Percentiles rank a stretch among this genome's conserved stretches.
Conservation (phyloP, 345 rosid genomes). For the Melaleuca alternifolia region DNA sequence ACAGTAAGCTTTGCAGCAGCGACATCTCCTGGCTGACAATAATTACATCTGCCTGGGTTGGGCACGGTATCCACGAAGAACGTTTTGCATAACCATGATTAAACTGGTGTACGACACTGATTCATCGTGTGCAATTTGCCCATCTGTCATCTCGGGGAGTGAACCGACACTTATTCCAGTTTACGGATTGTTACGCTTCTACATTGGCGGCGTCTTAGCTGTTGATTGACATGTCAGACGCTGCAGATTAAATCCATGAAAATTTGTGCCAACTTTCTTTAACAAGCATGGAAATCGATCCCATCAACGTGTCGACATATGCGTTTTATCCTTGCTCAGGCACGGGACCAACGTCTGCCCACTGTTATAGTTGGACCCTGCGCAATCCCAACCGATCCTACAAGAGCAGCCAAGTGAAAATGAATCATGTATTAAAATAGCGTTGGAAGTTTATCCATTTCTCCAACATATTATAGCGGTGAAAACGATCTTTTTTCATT, state of each 20-base stretch:
- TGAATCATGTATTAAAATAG: not conserved
- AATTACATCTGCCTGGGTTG: not conserved
- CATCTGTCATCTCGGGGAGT: not conserved
- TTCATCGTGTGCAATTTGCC: not conserved
- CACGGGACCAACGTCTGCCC: not conserved
- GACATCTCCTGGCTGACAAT: not conserved
- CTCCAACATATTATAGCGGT: not conserved
- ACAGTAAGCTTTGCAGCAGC: not conserved
- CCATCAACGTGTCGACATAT: not conserved
- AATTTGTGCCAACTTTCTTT: not conserved
- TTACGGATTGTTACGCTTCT: not conserved
- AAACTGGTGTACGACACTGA: not conserved
- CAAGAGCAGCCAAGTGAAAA: not conserved
- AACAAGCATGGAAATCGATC: not conserved
- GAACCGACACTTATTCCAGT: not conserved
- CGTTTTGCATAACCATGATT: not conserved
- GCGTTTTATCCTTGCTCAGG: no score
- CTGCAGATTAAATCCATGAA: not conserved
- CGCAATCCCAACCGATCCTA: not conserved
- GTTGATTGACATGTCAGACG: not conserved
- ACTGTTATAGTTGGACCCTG: not conserved
- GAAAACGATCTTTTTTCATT: not conserved
- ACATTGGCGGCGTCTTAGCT: not conserved
- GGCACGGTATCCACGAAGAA: not conserved
- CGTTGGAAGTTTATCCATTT: not conserved